phyloP scores from a whole-genome alignment of 164 flowering plant species.

The Vitis rotundifolia region DNA sequence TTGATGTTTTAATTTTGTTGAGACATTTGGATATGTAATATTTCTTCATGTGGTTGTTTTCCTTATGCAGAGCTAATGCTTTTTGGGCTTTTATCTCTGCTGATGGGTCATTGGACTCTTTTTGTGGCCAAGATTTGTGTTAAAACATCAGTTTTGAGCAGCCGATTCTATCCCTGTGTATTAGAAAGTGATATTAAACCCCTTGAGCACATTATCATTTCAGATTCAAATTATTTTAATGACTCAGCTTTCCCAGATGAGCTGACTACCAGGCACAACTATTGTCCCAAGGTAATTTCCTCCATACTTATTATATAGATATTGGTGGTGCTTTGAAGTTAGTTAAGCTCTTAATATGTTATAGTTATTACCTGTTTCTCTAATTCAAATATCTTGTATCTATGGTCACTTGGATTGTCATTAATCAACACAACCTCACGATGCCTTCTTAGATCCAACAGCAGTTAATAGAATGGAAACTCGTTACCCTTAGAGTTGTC shows the following conservation, averaged over 20 bases:
- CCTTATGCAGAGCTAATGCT: constrained; percentile 77
- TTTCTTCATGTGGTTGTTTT: neutral
- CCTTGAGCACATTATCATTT: constrained; percentile 9
- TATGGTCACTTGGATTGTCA: too few species aligned
- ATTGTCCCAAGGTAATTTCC: constrained; percentile 63
- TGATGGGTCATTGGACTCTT: constrained; percentile 82
- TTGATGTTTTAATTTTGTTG: too few species aligned
- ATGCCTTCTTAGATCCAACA: too few species aligned
- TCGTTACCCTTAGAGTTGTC: too few species aligned
- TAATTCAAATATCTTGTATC: too few species aligned
- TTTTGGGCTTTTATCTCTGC: constrained; percentile 76
- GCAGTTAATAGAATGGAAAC: too few species aligned
- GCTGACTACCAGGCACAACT: constrained; percentile 16
- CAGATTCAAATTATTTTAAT: constrained; percentile 27
- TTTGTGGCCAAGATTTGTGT: constrained; percentile 80
- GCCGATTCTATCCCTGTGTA: constrained; percentile 66
- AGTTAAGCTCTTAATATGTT: too few species aligned
- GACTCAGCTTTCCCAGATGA: constrained; percentile 25
- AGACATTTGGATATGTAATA: too few species aligned
- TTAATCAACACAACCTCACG: too few species aligned
- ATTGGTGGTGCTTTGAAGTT: too few species aligned
- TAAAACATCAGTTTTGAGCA: constrained; percentile 54
- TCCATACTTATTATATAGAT: too few species aligned
- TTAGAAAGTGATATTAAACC: constrained; percentile 4
- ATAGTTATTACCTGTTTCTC: too few species aligned